A percentile compares a stretch with the other conserved stretches of the same genome.
phyloP scores from a whole-genome alignment of 176 grass and related monocot species.

The Sorghum bicolor region DNA sequence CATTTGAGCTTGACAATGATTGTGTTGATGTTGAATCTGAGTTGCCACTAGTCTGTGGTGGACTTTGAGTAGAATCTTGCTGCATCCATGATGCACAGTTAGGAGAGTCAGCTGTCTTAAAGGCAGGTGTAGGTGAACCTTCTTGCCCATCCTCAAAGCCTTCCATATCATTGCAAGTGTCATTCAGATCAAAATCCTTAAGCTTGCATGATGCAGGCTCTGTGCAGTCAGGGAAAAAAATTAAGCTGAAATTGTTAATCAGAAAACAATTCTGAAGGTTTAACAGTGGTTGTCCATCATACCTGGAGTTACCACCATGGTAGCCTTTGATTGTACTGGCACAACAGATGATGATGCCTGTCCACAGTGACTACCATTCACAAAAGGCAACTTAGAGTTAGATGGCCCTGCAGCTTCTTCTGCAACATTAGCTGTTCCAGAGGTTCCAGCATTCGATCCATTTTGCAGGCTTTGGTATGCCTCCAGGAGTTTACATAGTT shows the following conservation, averaged over 20 bases:
- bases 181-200: conserved; percentile 97
- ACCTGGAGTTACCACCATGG: conserved; percentile 57
- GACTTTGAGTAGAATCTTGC: conserved; percentile 66
- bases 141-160: conserved; percentile 56
- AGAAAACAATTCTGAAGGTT: conserved; percentile 12
- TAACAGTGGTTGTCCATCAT: conserved; percentile 19
- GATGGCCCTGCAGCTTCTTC: conserved; percentile 46
- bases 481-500: conserved; percentile 73
- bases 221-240: conserved; percentile 28
- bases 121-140: conserved; percentile 30
- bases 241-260: conserved; percentile 1
- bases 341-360: conserved; percentile 44
- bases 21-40: conserved; percentile 86
- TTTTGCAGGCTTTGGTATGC: conserved; percentile 75
- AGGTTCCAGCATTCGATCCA: conserved; percentile 59
- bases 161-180: conserved; percentile 66
- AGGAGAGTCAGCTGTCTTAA: conserved; percentile 42
- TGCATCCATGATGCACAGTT: conserved; percentile 73
- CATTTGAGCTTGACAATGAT: conserved; percentile 89
- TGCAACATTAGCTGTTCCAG: conserved; percentile 57
- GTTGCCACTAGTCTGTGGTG: conserved; percentile 77
- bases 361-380: conserved; percentile 41
- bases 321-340: conserved; percentile 46
- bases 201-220: conserved; percentile 51
- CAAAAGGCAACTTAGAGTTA: conserved; percentile 43